phyloP scores from a whole-genome alignment of 805 yeast species.

The Kazachstania bromeliacearum region DNA sequence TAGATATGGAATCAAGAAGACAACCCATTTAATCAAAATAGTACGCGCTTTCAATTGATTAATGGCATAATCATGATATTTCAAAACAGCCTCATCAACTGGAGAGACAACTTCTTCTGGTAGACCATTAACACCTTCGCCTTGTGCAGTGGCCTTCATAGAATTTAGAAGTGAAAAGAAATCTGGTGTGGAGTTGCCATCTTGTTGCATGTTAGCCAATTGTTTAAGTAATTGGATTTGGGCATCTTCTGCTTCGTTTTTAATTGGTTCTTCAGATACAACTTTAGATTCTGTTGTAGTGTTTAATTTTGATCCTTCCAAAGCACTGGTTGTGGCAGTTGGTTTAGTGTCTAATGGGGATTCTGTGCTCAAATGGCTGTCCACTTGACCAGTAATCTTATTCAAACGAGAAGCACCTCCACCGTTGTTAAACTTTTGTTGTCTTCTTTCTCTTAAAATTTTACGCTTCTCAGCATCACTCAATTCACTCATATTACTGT shows the following conservation, averaged over 20 bases:
- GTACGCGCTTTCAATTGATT: constrained; percentile 25
- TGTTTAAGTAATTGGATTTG: constrained; percentile 23
- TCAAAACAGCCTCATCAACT: constrained; percentile 19
- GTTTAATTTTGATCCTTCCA: background rate
- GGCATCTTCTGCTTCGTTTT: constrained; percentile 8
- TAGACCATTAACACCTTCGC: constrained; percentile 4
- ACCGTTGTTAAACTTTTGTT: constrained; percentile 50
- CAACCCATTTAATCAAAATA: constrained; percentile 26
- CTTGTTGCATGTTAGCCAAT: constrained; percentile 18
- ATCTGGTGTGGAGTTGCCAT: constrained; percentile 18
- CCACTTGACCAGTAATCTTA: constrained; percentile 36
- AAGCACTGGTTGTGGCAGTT: background rate
- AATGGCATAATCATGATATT: constrained; percentile 23
- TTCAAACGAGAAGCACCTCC: constrained; percentile 46
- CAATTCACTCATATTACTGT: constrained; percentile 38
- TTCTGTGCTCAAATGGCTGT: constrained; percentile 30
- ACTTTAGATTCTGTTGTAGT: background rate
- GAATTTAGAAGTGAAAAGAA: constrained; percentile 18
- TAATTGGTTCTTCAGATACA: background rate
- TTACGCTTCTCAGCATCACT: constrained; percentile 51
- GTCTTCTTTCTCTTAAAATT: constrained; percentile 53
- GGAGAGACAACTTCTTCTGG: constrained; percentile 6
- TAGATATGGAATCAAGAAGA: constrained; percentile 23
- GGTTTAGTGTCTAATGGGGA: constrained; percentile 25
- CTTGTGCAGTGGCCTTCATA: constrained; percentile 10